Base-by-base conservation (phyloP, 192 early-diverging fungal species). In the Obelidium mucronatum region DNA sequence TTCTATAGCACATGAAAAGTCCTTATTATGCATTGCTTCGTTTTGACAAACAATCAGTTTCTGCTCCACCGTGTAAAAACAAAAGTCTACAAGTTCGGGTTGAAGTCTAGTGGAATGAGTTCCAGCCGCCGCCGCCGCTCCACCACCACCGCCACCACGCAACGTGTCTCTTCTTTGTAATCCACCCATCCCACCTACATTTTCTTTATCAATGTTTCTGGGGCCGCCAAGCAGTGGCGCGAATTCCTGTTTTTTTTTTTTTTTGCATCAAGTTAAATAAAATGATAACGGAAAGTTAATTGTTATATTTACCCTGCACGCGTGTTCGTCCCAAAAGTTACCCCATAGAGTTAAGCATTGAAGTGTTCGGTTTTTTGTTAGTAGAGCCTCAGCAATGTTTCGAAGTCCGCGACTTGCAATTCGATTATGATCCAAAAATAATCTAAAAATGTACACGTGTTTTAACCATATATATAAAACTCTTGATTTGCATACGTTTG, bases 341-440 rank as follows among this genome's bases (percentile, higher is more conserved):
- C 86, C 86, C 86, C 86, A 87, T 0, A 87, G 34, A 3, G 59
- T 44, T 31, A 87, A 61, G 30, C 63, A 59, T 22, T 56, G 37
- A 1, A 87, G 55, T 8, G 74, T 40, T 3, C 55, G 35, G 60
- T 85, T 87, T 39, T 75, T 36, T 8, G 30, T 24, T 11, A 36
- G 17, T 15, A 85, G 24, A 15, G 74, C 71, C n/a, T 81, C 34
- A 1, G 83, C 81, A 44, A 87, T 66, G 19, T 64, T 53, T 24
- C 73, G 40, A 6, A 87, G 66, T 33, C 86, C 86, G n/a, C 62
- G 51, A 0, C 86, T 79, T 2, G 78, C 83, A 52, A 87, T 87
- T 13, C 52, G 58, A 63, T 87, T 87, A 77, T 82, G 74, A 58
- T 87, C 86, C 2, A 87, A 30, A 53, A 80, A 78, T 4, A 87